Conservation (phyloP, 1,284 basidiomycete species). For the Ganoderma resinaceum region DNA sequence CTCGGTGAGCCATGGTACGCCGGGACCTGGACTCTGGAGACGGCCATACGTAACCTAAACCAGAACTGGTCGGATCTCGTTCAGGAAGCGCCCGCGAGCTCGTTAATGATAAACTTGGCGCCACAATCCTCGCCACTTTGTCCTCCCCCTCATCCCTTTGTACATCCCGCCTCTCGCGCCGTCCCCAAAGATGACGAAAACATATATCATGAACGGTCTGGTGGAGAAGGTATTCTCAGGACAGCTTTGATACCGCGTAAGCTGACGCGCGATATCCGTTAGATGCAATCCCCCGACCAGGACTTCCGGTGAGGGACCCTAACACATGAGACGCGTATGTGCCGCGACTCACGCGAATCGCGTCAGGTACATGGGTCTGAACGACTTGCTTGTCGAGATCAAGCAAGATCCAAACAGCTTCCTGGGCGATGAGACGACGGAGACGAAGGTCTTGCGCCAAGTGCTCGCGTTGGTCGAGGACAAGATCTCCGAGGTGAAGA, state of each 20-base stretch:
- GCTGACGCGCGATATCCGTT: slow-evolving; percentile 33
- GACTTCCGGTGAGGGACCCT: slow-evolving; percentile 69
- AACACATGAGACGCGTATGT: slow-evolving; percentile 20
- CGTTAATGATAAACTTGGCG: slow-evolving; percentile 15
- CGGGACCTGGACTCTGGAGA: slow-evolving; percentile 7
- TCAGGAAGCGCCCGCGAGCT: background rate
- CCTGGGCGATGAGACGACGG: slow-evolving; percentile 80
- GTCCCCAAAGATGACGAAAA: slow-evolving; percentile 72
- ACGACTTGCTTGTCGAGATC: slow-evolving; percentile 90
- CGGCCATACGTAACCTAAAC: background rate
- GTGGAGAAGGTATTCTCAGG: slow-evolving; percentile 70
- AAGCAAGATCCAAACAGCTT: slow-evolving; percentile 74
- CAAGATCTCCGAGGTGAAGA: slow-evolving; percentile 97
- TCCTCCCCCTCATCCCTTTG: slow-evolving; percentile 17
- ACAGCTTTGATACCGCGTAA: background rate
- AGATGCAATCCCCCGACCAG: slow-evolving; percentile 88
- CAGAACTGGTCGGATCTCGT: too few relatives aligned
- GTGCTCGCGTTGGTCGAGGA: slow-evolving; percentile 90
- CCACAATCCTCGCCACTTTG: slow-evolving; percentile 26
- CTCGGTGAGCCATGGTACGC: slow-evolving; percentile 20
- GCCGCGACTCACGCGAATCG: slow-evolving; percentile 26
- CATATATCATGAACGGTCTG: slow-evolving; percentile 80
- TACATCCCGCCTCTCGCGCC: slow-evolving; percentile 7
- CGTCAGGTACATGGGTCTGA: slow-evolving; percentile 91
- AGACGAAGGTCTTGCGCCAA: slow-evolving; percentile 81